Evolutionary conservation across 108 stramenopile genomes (phyloP), one percentile per base, ranked within the genome.

Genomic region (Bacterosira constricta): DNA sequence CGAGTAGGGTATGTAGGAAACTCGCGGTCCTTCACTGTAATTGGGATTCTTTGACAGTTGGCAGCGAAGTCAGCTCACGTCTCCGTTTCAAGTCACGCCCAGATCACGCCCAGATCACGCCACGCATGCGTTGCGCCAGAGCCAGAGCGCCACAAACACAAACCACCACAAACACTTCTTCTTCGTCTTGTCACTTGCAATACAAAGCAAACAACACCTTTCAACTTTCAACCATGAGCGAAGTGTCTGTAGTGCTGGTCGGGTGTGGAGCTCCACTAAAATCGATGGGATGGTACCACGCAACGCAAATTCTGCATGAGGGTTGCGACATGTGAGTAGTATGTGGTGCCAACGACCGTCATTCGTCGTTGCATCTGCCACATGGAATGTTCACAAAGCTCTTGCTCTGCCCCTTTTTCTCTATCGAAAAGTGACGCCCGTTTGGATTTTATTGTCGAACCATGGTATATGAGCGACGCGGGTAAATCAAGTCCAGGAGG

Each of bases 221-320:
- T n/a, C n/a, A 47, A n/a, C n/a, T n/a, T 10, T n/a, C 13, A 9
- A 71, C n/a, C n/a, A 75, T 66, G 64, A 67, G 57, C 59, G 57
- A 65, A 25, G 72, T 67, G 15, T 79, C 78, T 26, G 73, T 81
- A 37, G 76, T 78, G 39, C 51, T 85, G 36, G 77, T 85, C 42
- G 84, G 84, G 10, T 82, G 81, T 61, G 84, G 84, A 7, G 66
- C 71, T 34, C 80, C 80, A n/a, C 66, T 74, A 25, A 79, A 80
- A 23, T 77, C 86, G 20, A 92, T 95, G 94, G 94, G 94, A 20
- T 92, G 90, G 90, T 95, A 89, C 53, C 94, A 95, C 65, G 84
- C 86, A 15, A 75, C 85, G 7, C 94, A 95, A 71, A 63, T 95
- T 10, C 27, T 95, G 59, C 79, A 90, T 26, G 72, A 66, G 25